These are phyloP conservation scores for Sclerotinia subarctica DNA, from an alignment of 2,329 filamentous ascomycete genomes.

Conservation along the genomic window DNA sequence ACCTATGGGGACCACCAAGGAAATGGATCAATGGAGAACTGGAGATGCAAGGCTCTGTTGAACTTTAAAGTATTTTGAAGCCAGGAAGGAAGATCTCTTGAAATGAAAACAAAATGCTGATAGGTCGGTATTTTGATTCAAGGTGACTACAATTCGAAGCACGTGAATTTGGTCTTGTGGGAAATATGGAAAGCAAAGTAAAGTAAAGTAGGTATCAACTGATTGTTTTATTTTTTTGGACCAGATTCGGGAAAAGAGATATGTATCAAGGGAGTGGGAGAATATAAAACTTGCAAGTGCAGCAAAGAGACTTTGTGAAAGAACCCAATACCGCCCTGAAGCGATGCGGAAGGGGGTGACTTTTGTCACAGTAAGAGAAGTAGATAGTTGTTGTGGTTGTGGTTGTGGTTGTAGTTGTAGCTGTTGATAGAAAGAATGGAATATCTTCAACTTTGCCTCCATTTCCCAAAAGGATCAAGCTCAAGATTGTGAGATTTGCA, in stretches of 20 bases:
- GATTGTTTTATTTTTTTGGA: not conserved
- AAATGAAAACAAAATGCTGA: no score
- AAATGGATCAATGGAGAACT: not conserved
- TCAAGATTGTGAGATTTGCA: not conserved
- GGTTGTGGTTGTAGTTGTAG: not conserved
- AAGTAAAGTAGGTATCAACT: not conserved
- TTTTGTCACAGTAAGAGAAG: not conserved
- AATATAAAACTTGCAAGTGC: not conserved
- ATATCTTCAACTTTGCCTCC: no score
- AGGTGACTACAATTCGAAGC: not conserved
- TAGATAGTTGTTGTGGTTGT: not conserved
- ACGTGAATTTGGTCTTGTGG: not conserved
- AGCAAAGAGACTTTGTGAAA: not conserved
- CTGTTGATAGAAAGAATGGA: not conserved
- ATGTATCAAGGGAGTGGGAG: not conserved
- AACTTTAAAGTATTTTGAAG: slow-evolving; percentile 2
- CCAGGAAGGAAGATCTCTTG: not conserved
- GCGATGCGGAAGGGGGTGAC: not conserved
- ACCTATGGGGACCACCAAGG: not conserved
- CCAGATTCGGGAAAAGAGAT: not conserved
- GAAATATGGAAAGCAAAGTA: no score
- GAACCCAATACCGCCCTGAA: no score
- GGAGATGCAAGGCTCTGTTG: not conserved
- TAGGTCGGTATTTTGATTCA: not conserved
- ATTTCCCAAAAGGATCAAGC: no score